These are phyloP conservation scores for Phytomonas francai DNA, from an alignment of 208 protist genomes.

Conservation along the genomic window DNA sequence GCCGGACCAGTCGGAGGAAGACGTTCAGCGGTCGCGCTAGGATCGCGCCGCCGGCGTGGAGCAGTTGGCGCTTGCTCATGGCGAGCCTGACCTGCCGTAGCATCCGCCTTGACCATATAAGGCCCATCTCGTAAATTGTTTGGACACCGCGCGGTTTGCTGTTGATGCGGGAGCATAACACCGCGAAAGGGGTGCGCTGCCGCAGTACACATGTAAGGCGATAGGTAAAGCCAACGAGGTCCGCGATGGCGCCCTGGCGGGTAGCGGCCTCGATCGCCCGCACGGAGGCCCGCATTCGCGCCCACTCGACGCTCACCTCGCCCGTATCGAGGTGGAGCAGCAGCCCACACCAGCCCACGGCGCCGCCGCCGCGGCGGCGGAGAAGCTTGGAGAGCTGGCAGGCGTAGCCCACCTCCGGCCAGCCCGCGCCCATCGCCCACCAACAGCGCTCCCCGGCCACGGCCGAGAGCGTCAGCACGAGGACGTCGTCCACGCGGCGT, in stretches of 20 bases:
- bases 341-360: constrained; percentile 55
- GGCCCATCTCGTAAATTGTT: constrained; percentile 48
- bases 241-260: constrained; percentile 10
- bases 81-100: constrained; percentile 19
- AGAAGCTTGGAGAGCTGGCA: constrained; percentile 26
- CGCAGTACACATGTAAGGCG: constrained; percentile 33
- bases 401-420: constrained; percentile 47
- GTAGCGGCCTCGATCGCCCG: constrained; percentile 9
- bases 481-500: constrained; percentile 71
- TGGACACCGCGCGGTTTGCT: constrained; percentile 39
- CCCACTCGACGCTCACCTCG: constrained; percentile 63
- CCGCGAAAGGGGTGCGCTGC: constrained; percentile 36
- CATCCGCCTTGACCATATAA: constrained; percentile 47
- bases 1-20: constrained; percentile 21
- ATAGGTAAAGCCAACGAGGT: constrained; percentile 20
- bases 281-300: constrained; percentile 24
- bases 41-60: constrained; percentile 6
- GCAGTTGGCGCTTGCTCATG: constrained; percentile 11
- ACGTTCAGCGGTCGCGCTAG: constrained; percentile 24
- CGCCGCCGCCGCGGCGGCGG: neutral
- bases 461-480: constrained; percentile 45
- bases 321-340: constrained; percentile 29
- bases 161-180: constrained; percentile 46
- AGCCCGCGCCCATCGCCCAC: constrained; percentile 31
- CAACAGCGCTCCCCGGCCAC: constrained; percentile 41